Percentiles rank a stretch among this genome's conserved stretches.
phyloP scores from a whole-genome alignment of 78 protist genomes.

The Dictyostelium capitatum region DNA sequence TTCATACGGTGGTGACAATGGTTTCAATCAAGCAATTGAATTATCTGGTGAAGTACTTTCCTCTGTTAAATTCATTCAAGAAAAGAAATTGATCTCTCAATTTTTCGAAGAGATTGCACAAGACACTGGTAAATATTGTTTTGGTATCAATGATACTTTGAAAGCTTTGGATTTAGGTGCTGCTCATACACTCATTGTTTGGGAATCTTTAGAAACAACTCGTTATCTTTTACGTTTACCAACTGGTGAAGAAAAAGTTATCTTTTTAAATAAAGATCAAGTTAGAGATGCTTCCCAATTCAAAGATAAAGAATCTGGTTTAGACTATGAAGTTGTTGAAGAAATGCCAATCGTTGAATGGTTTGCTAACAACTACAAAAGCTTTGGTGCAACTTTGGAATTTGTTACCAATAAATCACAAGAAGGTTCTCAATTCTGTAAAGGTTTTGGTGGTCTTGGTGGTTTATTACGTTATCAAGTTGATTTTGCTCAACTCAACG shows the following conservation, averaged over 20 bases:
- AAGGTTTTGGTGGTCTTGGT: slow-evolving; percentile 99
- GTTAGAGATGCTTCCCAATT: slow-evolving; percentile 75
- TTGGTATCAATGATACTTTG: slow-evolving; percentile 97
- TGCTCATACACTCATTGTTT: slow-evolving; percentile 94
- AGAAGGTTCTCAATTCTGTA: slow-evolving; percentile 99
- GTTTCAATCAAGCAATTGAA: slow-evolving; percentile 99
- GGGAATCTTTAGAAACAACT: slow-evolving; percentile 92
- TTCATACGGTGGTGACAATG: slow-evolving; percentile 98
- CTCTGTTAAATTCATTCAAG: slow-evolving; percentile 98
- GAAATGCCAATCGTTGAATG: slow-evolving; percentile 95
- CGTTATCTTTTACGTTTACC: slow-evolving; percentile 82
- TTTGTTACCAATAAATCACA: slow-evolving; percentile 97
- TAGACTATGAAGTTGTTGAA: slow-evolving; percentile 90
- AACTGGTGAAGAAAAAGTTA: slow-evolving; percentile 53
- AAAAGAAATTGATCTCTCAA: slow-evolving; percentile 96
- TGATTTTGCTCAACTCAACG: slow-evolving; percentile 68
- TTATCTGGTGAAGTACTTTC: slow-evolving; percentile 94
- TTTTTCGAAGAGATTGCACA: slow-evolving; percentile 98
- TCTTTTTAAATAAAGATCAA: slow-evolving; percentile 85
- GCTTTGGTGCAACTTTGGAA: slow-evolving; percentile 96
- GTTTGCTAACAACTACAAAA: slow-evolving; percentile 96
- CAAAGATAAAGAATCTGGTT: slow-evolving; percentile 83
- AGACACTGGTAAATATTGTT: slow-evolving; percentile 98
- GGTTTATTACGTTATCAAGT: slow-evolving; percentile 94
- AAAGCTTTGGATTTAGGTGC: slow-evolving; percentile 97